Percentiles rank a stretch among this genome's conserved stretches.
Conservation (phyloP, 306 rosid genomes). For the Senna tora region DNA sequence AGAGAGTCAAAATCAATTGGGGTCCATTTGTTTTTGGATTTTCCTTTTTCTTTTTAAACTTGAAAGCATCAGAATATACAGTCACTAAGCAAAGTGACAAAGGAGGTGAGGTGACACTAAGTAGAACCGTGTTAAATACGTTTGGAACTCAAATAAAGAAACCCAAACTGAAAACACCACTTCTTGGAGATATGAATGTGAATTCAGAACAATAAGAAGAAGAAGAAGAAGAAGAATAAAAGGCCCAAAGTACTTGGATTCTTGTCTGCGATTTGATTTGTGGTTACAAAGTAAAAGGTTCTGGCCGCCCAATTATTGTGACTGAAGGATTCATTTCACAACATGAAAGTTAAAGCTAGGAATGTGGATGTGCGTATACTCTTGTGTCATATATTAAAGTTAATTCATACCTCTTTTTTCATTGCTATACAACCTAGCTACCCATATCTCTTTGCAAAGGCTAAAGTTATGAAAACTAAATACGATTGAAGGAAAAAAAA, state of each 20-base stretch:
- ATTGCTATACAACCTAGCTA: not conserved
- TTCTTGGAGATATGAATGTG: not conserved
- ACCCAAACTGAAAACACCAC: not conserved
- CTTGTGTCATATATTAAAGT: not conserved
- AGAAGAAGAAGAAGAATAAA: not conserved
- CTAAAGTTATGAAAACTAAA: slow-evolving; percentile 7
- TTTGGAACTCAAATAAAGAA: not conserved
- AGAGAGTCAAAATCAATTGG: not conserved
- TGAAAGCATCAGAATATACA: slow-evolving; percentile 1
- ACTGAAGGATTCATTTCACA: slow-evolving; percentile 3
- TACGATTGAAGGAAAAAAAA: not conserved
- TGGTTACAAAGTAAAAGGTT: slow-evolving; percentile 30
- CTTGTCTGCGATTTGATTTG: slow-evolving; percentile 10
- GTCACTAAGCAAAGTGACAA: not conserved
- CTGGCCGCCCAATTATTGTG: not conserved
- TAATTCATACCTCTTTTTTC: not conserved
- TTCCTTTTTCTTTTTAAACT: not conserved
- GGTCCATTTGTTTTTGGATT: slow-evolving; percentile 27
- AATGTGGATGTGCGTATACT: not conserved
- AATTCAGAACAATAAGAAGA: not conserved
- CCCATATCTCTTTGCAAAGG: not conserved
- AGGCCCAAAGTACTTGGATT: not conserved
- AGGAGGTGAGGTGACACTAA: slow-evolving; percentile 3
- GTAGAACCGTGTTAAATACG: not conserved
- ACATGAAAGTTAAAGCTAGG: not conserved